A percentile compares a stretch with the other conserved stretches of the same genome.
phyloP scores from a whole-genome alignment of 768 basidiomycete genomes.

The Mycena olivaceomarginata region DNA sequence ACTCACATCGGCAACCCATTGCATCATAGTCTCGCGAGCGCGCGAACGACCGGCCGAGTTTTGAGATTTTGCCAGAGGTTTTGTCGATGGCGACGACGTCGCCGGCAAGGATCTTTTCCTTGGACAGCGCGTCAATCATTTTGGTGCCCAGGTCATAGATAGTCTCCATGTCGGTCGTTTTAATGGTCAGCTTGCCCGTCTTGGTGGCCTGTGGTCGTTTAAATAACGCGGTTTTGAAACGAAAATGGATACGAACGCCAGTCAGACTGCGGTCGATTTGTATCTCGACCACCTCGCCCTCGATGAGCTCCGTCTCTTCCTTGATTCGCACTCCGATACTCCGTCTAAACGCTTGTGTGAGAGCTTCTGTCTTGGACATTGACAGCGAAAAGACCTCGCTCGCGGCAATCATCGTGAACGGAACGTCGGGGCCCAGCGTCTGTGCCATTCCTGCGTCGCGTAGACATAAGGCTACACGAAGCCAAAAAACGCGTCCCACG shows the following conservation, averaged over 20 bases:
- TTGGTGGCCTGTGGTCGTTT: constrained; percentile 87
- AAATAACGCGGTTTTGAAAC: background rate
- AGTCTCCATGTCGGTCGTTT: constrained; percentile 99
- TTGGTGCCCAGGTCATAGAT: constrained; percentile 98
- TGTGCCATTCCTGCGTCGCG: constrained; percentile 92
- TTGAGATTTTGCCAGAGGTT: constrained; percentile 96
- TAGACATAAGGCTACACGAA: background rate
- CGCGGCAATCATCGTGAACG: constrained; percentile 98
- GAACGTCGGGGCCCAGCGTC: constrained; percentile 94
- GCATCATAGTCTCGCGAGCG: constrained; percentile 98
- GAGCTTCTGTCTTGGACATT: constrained; percentile 98
- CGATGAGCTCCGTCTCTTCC: constrained; percentile 97
- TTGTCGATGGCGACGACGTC: constrained; percentile 99
- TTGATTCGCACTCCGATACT: constrained; percentile 98
- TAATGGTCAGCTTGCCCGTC: constrained; percentile 97
- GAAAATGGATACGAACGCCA: constrained; percentile 74
- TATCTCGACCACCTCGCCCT: constrained; percentile 99
- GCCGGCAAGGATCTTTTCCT: constrained; percentile 96
- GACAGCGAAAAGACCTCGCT: constrained; percentile 99
- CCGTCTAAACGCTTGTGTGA: constrained; percentile 96
- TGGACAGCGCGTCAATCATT: constrained; percentile 98
- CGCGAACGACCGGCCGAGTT: constrained; percentile 97
- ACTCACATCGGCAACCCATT: constrained; percentile 97
- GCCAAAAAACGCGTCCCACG: constrained; percentile 46
- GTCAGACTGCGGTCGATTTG: constrained; percentile 98